Evolutionary conservation across 441 rosid genomes (phyloP).

Genomic region (Syzygium malaccense): DNA sequence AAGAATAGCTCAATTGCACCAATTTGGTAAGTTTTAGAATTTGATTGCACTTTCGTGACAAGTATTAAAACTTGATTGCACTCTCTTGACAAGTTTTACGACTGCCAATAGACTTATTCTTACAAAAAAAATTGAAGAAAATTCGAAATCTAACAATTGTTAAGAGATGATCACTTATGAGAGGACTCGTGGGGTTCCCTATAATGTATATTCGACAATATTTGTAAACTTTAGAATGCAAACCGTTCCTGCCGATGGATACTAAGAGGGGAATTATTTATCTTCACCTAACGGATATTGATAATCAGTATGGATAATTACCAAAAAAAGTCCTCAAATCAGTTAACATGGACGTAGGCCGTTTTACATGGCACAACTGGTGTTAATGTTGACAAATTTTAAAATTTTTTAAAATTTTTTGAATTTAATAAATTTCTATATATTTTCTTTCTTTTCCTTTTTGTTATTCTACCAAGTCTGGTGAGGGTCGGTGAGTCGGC

Average conservation of each 20-base stretch:
- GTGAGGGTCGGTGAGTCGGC: neutral
- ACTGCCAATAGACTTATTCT: neutral
- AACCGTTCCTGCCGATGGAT: neutral
- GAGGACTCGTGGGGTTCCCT: neutral
- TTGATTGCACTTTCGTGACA: neutral
- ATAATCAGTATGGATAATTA: neutral
- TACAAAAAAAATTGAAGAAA: neutral
- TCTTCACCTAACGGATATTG: neutral
- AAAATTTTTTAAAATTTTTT: neutral
- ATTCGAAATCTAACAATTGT: neutral
- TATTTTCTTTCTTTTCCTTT: neutral
- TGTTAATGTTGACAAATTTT: neutral
- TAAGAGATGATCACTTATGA: neutral
- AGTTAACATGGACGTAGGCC: rapidly evolving
- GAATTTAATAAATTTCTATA: neutral
- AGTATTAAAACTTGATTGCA: neutral
- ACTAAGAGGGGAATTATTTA: neutral
- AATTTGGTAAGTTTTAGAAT: rapidly evolving
- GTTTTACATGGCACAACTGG: rapidly evolving
- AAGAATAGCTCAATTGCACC: neutral
- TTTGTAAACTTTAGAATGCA: neutral
- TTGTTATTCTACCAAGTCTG: neutral
- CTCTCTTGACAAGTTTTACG: neutral
- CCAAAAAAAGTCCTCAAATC: neutral
- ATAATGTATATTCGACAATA: neutral